These are phyloP conservation scores for Microglena sp. DNA, from an alignment of 139 green algal species.

Conservation along the genomic window DNA sequence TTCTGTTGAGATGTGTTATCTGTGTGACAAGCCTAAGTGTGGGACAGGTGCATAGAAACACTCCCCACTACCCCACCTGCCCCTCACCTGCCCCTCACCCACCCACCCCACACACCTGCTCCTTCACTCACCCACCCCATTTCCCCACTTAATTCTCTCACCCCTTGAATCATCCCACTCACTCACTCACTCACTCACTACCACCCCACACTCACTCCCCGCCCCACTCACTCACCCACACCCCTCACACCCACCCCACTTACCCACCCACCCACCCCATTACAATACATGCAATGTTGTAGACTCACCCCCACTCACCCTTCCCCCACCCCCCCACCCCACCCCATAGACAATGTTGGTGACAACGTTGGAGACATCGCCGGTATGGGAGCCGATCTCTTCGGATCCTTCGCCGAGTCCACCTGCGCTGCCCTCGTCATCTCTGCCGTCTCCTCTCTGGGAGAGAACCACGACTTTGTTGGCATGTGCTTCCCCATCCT, in stretches of 20 bases:
- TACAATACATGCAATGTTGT: too few species aligned
- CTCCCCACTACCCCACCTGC: too few species aligned
- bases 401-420: slow-evolving; percentile 92
- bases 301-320: not conserved
- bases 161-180: too few species aligned
- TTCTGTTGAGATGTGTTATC: too few species aligned
- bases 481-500: slow-evolving; percentile 67
- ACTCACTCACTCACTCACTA: not conserved
- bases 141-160: too few species aligned
- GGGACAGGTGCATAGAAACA: too few species aligned
- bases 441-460: slow-evolving; percentile 52
- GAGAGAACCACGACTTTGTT: slow-evolving; percentile 44
- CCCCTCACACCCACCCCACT: not conserved
- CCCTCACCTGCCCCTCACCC: too few species aligned
- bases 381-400: slow-evolving; percentile 96
- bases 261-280: not conserved
- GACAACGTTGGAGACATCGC: slow-evolving; percentile 98
- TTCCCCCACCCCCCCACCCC: not conserved
- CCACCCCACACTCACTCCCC: not conserved
- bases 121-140: too few species aligned
- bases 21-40: too few species aligned
- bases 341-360: slow-evolving; percentile 85
- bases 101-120: too few species aligned
- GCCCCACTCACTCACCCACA: not conserved
- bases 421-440: slow-evolving; percentile 91